Conservation (phyloP, 176 grass and related monocot species). For the Melocanna baccifera region DNA sequence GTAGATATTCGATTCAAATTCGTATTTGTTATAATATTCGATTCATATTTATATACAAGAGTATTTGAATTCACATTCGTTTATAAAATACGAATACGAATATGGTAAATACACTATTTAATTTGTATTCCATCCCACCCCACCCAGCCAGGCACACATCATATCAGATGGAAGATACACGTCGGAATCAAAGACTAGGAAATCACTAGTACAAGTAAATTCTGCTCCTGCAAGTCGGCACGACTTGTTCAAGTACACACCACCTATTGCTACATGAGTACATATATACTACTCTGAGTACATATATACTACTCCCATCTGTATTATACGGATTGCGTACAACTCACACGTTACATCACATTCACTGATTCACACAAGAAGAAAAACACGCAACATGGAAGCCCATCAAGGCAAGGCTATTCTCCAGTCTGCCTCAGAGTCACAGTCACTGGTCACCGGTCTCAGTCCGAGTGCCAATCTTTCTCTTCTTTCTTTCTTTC, state of each 20-base stretch:
- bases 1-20: too few species aligned
- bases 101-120: too few species aligned
- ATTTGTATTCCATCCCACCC: too few species aligned
- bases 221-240: conserved; percentile 5
- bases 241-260: not conserved
- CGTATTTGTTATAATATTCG: too few species aligned
- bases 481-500: not conserved
- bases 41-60: too few species aligned
- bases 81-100: too few species aligned
- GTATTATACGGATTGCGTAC: not conserved
- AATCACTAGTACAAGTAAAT: not conserved
- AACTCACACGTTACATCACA: not conserved
- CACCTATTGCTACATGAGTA: too few species aligned
- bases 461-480: not conserved
- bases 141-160: not conserved
- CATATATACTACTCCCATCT: not conserved
- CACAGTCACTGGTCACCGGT: not conserved
- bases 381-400: not conserved
- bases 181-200: conserved; percentile 1
- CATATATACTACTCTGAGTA: too few species aligned
- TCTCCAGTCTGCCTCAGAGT: conserved; percentile 13
- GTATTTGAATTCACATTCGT: too few species aligned
- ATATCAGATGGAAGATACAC: not conserved
- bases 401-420: not conserved
- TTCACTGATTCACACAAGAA: not conserved